Conservation (phyloP, 2,329 filamentous ascomycete species). For the Plenodomus tracheiphilus region DNA sequence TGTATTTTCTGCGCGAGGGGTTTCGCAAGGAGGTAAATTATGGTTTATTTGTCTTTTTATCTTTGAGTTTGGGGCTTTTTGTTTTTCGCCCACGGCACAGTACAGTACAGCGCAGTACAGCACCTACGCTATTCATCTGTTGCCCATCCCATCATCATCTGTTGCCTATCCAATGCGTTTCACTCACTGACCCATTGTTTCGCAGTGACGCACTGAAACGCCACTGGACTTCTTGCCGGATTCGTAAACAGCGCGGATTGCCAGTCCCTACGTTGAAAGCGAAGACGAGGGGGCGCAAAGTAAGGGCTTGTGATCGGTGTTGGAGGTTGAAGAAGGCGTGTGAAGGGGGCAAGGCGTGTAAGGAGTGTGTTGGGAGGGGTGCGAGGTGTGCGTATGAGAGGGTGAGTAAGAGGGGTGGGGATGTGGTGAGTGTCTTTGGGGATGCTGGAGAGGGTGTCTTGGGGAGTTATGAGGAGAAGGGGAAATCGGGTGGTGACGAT, state of each 20-base stretch:
- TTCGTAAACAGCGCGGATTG: neutral
- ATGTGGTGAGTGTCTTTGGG: too few species aligned
- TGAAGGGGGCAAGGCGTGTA: conserved; percentile 2
- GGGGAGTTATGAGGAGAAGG: too few species aligned
- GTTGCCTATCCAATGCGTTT: too few species aligned
- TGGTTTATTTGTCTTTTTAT: too few species aligned
- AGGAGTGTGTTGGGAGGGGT: neutral
- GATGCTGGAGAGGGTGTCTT: too few species aligned
- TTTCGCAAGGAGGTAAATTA: neutral
- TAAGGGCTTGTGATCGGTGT: conserved; percentile 3
- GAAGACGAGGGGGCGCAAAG: conserved; percentile 1
- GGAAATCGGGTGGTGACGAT: neutral
- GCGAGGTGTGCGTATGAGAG: neutral
- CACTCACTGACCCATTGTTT: too few species aligned
- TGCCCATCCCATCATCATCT: too few species aligned
- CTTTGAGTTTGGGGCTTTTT: too few species aligned
- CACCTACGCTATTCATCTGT: too few species aligned
- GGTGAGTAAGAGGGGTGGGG: too few species aligned
- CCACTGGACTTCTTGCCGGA: conserved; percentile 3
- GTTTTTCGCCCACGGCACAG: too few species aligned
- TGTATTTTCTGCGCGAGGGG: neutral
- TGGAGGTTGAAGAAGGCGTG: conserved; percentile 4
- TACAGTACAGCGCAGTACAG: too few species aligned
- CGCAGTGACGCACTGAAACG: conserved; percentile 6
- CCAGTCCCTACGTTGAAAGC: neutral